phyloP scores from a whole-genome alignment of 2,329 filamentous ascomycete species.

The Grosmannia clavigera region DNA sequence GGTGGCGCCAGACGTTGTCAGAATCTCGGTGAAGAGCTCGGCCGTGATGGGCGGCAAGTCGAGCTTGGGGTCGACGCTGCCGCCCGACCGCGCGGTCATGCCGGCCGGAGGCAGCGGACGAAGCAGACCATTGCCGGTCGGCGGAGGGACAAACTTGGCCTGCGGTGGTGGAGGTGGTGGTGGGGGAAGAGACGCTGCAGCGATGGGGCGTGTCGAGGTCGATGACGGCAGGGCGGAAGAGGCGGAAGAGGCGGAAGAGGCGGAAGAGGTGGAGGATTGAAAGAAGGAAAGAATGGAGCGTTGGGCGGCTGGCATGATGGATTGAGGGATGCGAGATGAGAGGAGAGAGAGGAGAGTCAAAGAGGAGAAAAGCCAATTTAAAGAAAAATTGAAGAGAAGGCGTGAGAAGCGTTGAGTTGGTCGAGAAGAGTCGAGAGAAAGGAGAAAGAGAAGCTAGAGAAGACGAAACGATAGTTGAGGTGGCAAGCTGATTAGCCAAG shows the following conservation, averaged over 20 bases:
- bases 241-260: conserved; percentile 11
- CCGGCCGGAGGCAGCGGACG: neutral
- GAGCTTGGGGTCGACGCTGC: conserved; percentile 4
- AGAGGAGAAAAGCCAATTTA: neutral
- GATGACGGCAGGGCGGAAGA: conserved; percentile 18
- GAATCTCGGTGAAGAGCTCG: conserved; percentile 10
- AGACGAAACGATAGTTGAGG: neutral
- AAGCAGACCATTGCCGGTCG: neutral
- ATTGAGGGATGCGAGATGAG: neutral
- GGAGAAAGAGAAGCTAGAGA: neutral
- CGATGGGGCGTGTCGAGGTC: conserved; percentile 10
- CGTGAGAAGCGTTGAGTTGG: too few relatives aligned
- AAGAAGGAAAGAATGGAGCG: conserved; percentile 54
- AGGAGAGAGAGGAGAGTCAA: neutral
- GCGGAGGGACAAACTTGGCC: conserved; percentile 9
- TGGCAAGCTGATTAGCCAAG: neutral
- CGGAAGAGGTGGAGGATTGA: conserved; percentile 28
- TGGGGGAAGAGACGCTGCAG: conserved; percentile 10
- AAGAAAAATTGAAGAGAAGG: too few relatives aligned
- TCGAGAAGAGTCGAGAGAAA: neutral
- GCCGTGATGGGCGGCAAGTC: conserved; percentile 7
- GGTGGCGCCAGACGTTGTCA: conserved; percentile 6
- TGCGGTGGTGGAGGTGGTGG: conserved; percentile 2
- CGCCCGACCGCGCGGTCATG: neutral
- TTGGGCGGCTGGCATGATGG: conserved; percentile 15